phyloP scores from a whole-genome alignment of 1,284 basidiomycete genomes.

The Chondrostereum purpureum region DNA sequence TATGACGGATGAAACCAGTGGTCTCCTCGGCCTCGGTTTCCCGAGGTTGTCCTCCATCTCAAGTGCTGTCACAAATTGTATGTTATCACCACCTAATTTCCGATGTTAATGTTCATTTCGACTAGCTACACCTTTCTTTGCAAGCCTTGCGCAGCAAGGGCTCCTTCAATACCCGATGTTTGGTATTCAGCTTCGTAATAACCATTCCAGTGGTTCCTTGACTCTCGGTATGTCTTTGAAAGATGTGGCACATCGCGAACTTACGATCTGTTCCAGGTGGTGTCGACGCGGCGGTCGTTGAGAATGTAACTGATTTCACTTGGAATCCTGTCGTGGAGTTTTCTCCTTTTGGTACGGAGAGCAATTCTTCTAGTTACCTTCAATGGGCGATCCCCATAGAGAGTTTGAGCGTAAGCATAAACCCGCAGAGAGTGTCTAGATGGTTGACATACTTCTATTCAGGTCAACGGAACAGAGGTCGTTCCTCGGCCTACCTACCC shows the following conservation, averaged over 20 bases:
- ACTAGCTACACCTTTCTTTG: slow-evolving; percentile 61
- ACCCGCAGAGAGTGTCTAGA: background rate
- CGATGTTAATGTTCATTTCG: slow-evolving; percentile 3
- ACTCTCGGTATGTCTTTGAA: slow-evolving; percentile 49
- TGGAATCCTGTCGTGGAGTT: slow-evolving; percentile 75
- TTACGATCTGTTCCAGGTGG: no score
- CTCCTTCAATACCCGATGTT: slow-evolving; percentile 68
- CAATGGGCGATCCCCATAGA: slow-evolving; percentile 73
- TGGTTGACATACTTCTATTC: slow-evolving; percentile 8
- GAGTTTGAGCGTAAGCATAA: slow-evolving; percentile 45
- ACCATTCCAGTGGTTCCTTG: slow-evolving; percentile 48
- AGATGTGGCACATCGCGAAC: no score
- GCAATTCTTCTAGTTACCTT: slow-evolving; percentile 65
- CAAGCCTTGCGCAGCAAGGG: slow-evolving; percentile 54
- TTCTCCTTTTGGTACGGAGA: slow-evolving; percentile 49
- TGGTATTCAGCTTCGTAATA: slow-evolving; percentile 55
- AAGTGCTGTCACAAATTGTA: slow-evolving; percentile 42
- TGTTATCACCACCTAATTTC: slow-evolving; percentile 16
- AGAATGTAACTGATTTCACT: slow-evolving; percentile 48
- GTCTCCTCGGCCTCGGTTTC: slow-evolving; percentile 69
- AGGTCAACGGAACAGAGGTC: slow-evolving; percentile 60
- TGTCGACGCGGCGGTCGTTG: slow-evolving; percentile 61
- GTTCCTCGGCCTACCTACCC: slow-evolving; percentile 65
- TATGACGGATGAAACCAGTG: slow-evolving; percentile 57
- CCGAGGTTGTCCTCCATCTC: slow-evolving; percentile 61